A percentile compares a stretch with the other conserved stretches of the same genome.
Conservation (phyloP, 768 basidiomycete species). For the Trametes coccinea region DNA sequence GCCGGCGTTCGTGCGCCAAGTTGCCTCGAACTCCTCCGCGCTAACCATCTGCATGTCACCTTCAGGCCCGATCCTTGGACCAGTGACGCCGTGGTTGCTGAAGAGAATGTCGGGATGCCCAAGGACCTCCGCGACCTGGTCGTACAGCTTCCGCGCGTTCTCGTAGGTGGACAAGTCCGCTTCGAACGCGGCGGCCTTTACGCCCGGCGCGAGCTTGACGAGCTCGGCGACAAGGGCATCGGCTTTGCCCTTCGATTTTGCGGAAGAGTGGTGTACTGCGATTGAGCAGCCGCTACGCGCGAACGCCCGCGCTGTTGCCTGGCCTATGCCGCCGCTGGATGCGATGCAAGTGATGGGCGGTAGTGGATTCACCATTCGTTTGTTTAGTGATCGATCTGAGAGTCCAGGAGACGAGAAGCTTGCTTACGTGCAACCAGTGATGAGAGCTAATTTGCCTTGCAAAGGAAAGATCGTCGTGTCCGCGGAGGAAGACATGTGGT, state of each 20-base stretch:
- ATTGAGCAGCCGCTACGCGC: constrained; percentile 44
- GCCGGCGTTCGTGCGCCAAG: constrained; percentile 51
- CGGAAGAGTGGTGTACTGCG: constrained; percentile 52
- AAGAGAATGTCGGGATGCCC: constrained; percentile 54
- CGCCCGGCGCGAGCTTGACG: constrained; percentile 28
- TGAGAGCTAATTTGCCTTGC: constrained; percentile 37
- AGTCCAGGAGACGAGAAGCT: not conserved
- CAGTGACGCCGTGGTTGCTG: constrained; percentile 50
- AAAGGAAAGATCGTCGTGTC: constrained; percentile 15
- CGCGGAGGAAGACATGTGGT: constrained; percentile 1
- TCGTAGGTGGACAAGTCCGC: constrained; percentile 51
- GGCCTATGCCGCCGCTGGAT: constrained; percentile 53
- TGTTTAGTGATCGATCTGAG: not conserved
- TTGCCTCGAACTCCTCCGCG: constrained; percentile 45
- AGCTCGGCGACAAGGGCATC: constrained; percentile 42
- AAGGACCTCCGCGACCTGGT: constrained; percentile 42
- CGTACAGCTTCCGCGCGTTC: constrained; percentile 43
- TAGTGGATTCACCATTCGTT: not conserved
- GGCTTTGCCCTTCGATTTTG: constrained; percentile 38
- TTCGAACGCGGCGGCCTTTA: constrained; percentile 46
- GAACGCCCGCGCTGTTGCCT: constrained; percentile 48
- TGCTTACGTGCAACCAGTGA: constrained; percentile 42
- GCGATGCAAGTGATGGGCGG: not conserved
- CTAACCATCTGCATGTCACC: constrained; percentile 48
- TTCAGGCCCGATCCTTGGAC: constrained; percentile 42